Evolutionary conservation across 768 basidiomycete species (phyloP).

Genomic region (Pisolithus orientalis): DNA sequence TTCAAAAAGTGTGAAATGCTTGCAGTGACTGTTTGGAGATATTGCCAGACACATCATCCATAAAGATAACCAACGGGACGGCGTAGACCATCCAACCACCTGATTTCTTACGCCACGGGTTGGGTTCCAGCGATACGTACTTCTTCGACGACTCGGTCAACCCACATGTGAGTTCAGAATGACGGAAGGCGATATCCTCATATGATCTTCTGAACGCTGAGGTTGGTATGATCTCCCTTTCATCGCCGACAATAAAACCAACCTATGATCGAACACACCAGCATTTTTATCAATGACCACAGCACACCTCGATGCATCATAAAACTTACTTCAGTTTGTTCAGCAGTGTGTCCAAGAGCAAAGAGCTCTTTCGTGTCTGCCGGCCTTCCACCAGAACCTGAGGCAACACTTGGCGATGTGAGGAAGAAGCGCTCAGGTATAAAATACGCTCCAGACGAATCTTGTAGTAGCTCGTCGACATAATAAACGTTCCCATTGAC

Average conservation of each 20-base stretch:
- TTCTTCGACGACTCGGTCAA: background rate
- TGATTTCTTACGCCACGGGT: background rate
- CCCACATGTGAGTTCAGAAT: background rate
- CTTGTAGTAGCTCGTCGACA: slow-evolving; percentile 15
- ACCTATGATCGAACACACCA: no score
- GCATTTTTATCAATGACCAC: no score
- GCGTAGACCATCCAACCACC: background rate
- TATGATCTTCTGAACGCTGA: background rate
- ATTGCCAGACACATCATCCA: slow-evolving; percentile 41
- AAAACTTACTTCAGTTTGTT: no score
- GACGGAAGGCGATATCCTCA: background rate
- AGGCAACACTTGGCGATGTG: background rate
- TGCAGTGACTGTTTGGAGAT: slow-evolving; percentile 34
- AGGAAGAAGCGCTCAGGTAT: slow-evolving; percentile 7
- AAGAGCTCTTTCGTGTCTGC: no score
- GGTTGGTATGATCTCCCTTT: no score
- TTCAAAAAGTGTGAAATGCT: no score
- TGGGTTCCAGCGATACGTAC: background rate
- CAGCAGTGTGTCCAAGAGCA: no score
- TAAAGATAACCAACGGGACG: slow-evolving; percentile 1
- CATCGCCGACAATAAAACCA: no score
- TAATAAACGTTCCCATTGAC: slow-evolving; percentile 14
- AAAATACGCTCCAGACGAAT: background rate
- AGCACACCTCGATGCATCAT: no score
- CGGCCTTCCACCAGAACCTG: no score